These are phyloP conservation scores for Cryptococcus sp. DNA, from an alignment of 1,284 basidiomycete species.

Conservation along the genomic window DNA sequence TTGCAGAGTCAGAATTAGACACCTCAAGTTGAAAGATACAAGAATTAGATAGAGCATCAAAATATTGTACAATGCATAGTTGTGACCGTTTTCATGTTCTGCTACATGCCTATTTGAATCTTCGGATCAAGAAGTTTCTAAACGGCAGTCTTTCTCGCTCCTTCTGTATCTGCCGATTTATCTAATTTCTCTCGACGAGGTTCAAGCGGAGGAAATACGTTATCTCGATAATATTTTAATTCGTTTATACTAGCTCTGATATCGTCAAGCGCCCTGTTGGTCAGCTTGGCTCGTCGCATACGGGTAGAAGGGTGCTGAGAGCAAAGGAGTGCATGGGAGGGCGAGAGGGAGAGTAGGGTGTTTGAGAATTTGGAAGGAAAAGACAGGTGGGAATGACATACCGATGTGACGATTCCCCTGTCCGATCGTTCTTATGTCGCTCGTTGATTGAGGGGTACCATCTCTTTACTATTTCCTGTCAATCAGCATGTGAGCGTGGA, in stretches of 20 bases:
- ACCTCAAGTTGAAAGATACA: too few relatives aligned
- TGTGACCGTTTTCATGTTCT: too few relatives aligned
- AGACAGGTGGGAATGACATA: constrained; percentile 10
- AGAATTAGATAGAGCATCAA: too few relatives aligned
- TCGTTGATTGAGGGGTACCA: constrained; percentile 47
- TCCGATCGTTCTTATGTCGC: constrained; percentile 26
- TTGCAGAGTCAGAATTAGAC: too few relatives aligned
- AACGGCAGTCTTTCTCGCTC: constrained; percentile 26
- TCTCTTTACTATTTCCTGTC: constrained; percentile 50
- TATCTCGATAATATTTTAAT: constrained; percentile 46
- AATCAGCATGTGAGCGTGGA: too few relatives aligned
- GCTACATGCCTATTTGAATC: too few relatives aligned
- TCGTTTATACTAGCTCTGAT: constrained; percentile 51
- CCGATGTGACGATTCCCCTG: constrained; percentile 39
- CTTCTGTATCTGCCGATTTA: not conserved
- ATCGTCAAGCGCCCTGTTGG: constrained; percentile 50
- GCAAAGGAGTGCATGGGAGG: not conserved
- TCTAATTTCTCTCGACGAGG: not conserved
- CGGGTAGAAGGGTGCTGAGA: not conserved
- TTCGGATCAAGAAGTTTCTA: too few relatives aligned
- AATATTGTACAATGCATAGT: too few relatives aligned
- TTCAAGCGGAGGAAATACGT: constrained; percentile 45
- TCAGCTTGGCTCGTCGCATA: not conserved
- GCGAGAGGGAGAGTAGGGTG: too few relatives aligned
- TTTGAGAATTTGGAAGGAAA: too few relatives aligned